Conservation (phyloP, 2,329 filamentous ascomycete species). For the Fusarium bactridioides region DNA sequence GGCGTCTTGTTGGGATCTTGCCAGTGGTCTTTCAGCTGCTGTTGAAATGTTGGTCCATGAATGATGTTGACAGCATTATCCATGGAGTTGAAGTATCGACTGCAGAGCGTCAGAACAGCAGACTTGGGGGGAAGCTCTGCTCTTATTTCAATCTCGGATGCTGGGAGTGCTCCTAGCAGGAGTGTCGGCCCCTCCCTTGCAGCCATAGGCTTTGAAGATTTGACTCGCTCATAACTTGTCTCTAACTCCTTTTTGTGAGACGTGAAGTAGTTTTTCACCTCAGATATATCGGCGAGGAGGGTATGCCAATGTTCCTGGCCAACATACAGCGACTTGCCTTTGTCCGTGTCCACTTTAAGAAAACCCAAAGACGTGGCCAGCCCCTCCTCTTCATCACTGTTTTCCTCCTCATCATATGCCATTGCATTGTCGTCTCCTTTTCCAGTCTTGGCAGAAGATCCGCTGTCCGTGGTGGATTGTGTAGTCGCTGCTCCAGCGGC, state of each 20-base stretch:
- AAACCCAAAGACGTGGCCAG: slow-evolving; percentile 79
- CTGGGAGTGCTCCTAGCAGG: slow-evolving; percentile 76
- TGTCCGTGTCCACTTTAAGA: slow-evolving; percentile 80
- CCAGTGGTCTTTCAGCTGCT: slow-evolving; percentile 73
- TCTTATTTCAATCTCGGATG: slow-evolving; percentile 79
- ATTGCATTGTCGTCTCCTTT: slow-evolving; percentile 63
- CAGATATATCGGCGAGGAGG: slow-evolving; percentile 81
- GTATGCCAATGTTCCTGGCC: slow-evolving; percentile 87
- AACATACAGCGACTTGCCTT: slow-evolving; percentile 81
- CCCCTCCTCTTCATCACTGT: slow-evolving; percentile 75
- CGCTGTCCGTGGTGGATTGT: slow-evolving; percentile 53
- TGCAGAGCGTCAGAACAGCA: slow-evolving; percentile 83
- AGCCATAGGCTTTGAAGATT: slow-evolving; percentile 69
- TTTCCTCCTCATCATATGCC: slow-evolving; percentile 58
- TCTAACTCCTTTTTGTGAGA: slow-evolving; percentile 90
- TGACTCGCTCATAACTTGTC: slow-evolving; percentile 79
- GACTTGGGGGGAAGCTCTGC: slow-evolving; percentile 81
- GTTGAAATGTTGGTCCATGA: slow-evolving; percentile 85
- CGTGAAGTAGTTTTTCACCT: slow-evolving; percentile 91
- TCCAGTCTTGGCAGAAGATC: slow-evolving; percentile 59
- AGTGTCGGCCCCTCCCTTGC: slow-evolving; percentile 76
- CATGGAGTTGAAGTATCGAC: slow-evolving; percentile 88
- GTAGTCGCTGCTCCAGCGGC: slow-evolving; percentile 48
- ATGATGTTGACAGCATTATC: slow-evolving; percentile 76
- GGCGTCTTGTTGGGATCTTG: slow-evolving; percentile 75